These are phyloP conservation scores for Tetrahymena elliotti DNA, from an alignment of 73 alveolate genomes.

Conservation along the genomic window DNA sequence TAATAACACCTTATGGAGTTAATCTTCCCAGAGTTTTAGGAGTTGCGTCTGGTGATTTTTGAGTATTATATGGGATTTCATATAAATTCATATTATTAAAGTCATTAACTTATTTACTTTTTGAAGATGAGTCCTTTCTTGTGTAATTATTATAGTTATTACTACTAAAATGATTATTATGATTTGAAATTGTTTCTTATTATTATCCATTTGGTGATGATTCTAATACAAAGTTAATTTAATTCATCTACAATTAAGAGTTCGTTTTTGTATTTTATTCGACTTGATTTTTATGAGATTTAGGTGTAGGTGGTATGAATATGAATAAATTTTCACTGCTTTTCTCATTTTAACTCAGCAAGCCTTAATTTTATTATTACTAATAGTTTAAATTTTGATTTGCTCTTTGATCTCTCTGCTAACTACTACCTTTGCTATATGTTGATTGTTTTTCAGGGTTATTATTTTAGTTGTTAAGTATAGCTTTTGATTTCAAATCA, in stretches of 20 bases:
- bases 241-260: neutral
- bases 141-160: no score
- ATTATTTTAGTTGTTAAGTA: neutral
- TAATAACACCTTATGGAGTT: neutral
- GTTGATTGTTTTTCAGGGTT: neutral
- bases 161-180: no score
- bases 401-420: neutral
- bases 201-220: neutral
- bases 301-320: neutral
- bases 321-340: neutral
- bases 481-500: neutral
- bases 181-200: neutral
- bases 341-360: neutral
- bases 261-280: neutral
- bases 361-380: neutral
- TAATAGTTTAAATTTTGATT: no score
- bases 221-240: neutral
- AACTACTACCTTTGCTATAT: neutral
- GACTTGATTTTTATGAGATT: neutral
- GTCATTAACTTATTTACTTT: neutral
- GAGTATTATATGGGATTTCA: neutral
- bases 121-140: neutral
- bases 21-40: neutral
- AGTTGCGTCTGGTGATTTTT: neutral
- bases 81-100: neutral